A percentile compares a stretch with the other conserved stretches of the same genome.
phyloP scores from a whole-genome alignment of 2,329 filamentous ascomycete species.

The Acrodontium crateriforme region DNA sequence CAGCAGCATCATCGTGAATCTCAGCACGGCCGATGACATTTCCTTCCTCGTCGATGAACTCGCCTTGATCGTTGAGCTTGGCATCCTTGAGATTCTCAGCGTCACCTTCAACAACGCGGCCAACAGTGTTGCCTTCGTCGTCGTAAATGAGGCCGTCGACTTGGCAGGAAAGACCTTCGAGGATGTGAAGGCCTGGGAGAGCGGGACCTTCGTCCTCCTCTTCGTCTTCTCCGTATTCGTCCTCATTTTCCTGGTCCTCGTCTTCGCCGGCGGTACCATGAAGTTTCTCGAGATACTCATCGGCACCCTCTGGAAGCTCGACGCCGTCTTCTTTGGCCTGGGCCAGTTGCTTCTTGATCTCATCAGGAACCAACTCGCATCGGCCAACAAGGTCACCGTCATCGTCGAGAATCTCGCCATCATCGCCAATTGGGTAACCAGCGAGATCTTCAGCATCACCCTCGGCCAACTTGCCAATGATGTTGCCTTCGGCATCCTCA shows the following conservation, averaged over 20 bases:
- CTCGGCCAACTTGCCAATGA: constrained; percentile 36
- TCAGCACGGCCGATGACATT: constrained; percentile 40
- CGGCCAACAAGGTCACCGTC: constrained; percentile 42
- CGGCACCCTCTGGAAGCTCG: constrained; percentile 22
- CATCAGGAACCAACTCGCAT: constrained; percentile 35
- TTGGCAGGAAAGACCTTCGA: constrained; percentile 35
- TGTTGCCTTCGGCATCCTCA: constrained; percentile 36
- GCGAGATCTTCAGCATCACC: constrained; percentile 39
- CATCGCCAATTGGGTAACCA: constrained; percentile 38
- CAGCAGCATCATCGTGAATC: constrained; percentile 31
- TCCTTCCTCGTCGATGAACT: constrained; percentile 41
- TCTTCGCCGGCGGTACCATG: constrained; percentile 23
- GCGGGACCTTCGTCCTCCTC: constrained; percentile 18
- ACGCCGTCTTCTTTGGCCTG: constrained; percentile 24
- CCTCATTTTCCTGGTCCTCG: constrained; percentile 10
- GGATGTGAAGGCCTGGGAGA: constrained; percentile 31
- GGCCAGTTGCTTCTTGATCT: constrained; percentile 28
- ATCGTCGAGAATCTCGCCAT: constrained; percentile 42
- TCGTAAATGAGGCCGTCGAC: constrained; percentile 35
- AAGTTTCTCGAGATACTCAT: constrained; percentile 21
- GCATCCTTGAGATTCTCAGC: constrained; percentile 34
- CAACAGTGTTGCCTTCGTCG: constrained; percentile 37
- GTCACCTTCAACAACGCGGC: constrained; percentile 34
- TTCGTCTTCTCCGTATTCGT: constrained; percentile 15
- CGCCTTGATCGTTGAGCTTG: constrained; percentile 38